Evolutionary conservation across 352 stramenopile genomes (phyloP).

Genomic region (Globisporangium nunn): DNA sequence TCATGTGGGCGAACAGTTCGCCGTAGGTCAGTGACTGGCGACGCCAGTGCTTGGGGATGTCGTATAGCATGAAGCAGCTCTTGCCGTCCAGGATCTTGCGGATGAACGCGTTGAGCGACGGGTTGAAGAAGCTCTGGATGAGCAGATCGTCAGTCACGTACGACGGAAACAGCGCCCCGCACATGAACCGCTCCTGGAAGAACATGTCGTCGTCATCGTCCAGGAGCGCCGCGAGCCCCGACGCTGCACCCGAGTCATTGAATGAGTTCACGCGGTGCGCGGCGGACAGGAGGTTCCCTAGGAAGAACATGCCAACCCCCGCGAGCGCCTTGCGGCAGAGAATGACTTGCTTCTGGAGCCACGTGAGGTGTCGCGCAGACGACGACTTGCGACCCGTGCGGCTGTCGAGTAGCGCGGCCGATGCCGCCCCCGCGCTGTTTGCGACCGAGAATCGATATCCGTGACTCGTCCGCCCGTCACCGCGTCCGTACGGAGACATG

Average conservation of each 20-base stretch:
- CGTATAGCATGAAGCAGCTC: constrained; percentile 82
- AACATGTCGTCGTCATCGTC: constrained; percentile 63
- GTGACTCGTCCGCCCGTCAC: not conserved
- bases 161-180: constrained; percentile 69
- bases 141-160: constrained; percentile 76
- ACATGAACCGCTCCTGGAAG: constrained; percentile 84
- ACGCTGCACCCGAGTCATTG: not conserved
- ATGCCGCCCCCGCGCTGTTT: constrained; percentile 1
- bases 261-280: constrained; percentile 40
- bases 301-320: constrained; percentile 47
- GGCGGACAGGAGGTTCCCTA: constrained; percentile 52
- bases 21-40: constrained; percentile 44
- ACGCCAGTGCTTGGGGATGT: constrained; percentile 54
- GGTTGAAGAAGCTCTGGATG: constrained; percentile 86
- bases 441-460: not conserved
- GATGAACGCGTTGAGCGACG: constrained; percentile 80
- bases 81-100: constrained; percentile 78
- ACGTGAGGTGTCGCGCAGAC: constrained; percentile 30
- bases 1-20: constrained; percentile 76
- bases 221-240: constrained; percentile 2
- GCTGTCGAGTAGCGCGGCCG: not conserved
- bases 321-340: constrained; percentile 4
- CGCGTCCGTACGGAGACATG: not conserved
- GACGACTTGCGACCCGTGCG: constrained; percentile 20
- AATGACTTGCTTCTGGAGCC: constrained; percentile 26